Evolutionary conservation across 2,329 filamentous ascomycete genomes (phyloP), one percentile per base, ranked within the genome.

Genomic region (Penicillium capsulatum): DNA sequence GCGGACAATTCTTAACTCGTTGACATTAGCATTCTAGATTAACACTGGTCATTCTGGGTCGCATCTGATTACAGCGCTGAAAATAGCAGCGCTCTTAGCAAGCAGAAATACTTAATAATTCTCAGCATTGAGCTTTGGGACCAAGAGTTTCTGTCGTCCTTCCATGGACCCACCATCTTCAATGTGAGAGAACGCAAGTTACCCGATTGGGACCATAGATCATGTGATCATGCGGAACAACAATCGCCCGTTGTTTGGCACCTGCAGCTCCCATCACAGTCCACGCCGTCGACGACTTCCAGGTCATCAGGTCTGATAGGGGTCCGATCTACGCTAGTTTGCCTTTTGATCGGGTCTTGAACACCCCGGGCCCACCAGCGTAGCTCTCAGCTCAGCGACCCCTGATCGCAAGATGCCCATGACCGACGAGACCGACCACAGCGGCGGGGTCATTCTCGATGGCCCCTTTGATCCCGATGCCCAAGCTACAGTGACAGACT

Each of bases 401-500:
- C 26, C 22, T 28, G 5, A 42, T 17, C 28, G 26, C 44, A 44
- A 38, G 37, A 56, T 61, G 51, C 40, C 57, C 14, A 69, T 70
- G 67, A 61, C 65, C 32, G 65, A 68, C 39, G 63, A 64, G 36
- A 61, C 62, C 26, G 66, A 66, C 47, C 64, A 68, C 34, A 61
- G 64, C 39, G 65, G 66, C 26, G 66, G 64, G 42, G 58, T 71
- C 37, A 65, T 69, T 28, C 52, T 68, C n/a, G 66, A 73, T 48
- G 67, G 70, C 16, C 69, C 73, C 36, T 71, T 73, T 38, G 79
- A 83, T 56, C 79, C 80, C 22, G 80, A 83, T 55, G 76, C 79
- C 40, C 78, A 82, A 57, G 76, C 78, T 22, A 81, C 79, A 17
- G 76, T 83, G 31, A 81, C 78, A 48, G 80, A 83, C 60, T 83